phyloP scores from a whole-genome alignment of 2,329 filamentous ascomycete genomes.

The Aspergillus pseudotamarii region DNA sequence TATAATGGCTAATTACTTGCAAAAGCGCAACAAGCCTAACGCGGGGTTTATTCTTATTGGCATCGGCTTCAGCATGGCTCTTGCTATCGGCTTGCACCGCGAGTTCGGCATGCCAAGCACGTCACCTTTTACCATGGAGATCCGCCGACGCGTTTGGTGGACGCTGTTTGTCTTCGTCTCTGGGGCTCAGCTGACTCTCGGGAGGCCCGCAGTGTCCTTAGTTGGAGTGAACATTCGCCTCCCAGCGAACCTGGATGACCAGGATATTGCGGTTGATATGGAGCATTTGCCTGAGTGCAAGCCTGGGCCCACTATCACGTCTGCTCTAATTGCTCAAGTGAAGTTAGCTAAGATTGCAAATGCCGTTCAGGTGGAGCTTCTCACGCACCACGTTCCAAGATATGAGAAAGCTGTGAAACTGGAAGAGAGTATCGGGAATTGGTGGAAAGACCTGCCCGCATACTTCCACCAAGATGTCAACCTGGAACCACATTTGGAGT shows the following conservation, averaged over 20 bases:
- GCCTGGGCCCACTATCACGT: constrained; percentile 20
- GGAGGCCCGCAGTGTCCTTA: constrained; percentile 22
- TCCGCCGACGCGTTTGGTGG: constrained; percentile 25
- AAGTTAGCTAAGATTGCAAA: constrained; percentile 26
- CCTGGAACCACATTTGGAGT: constrained; percentile 20
- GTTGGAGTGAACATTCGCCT: constrained; percentile 23
- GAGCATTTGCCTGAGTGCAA: constrained; percentile 18
- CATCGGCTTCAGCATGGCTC: constrained; percentile 25
- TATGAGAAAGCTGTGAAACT: constrained; percentile 18
- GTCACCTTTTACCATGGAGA: constrained; percentile 24
- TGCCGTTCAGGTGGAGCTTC: constrained; percentile 23
- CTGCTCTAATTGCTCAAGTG: constrained; percentile 22
- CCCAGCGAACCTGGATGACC: constrained; percentile 22
- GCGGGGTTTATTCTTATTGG: constrained; percentile 23
- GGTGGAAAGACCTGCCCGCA: constrained; percentile 19
- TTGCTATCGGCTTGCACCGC: constrained; percentile 21
- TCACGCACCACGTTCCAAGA: constrained; percentile 22
- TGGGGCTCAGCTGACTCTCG: constrained; percentile 20
- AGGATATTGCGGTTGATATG: constrained; percentile 25
- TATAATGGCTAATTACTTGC: constrained; percentile 22
- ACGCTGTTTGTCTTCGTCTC: constrained; percentile 26
- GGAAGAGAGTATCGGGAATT: constrained; percentile 20
- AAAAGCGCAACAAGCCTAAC: constrained; percentile 26
- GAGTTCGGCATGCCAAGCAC: constrained; percentile 27
- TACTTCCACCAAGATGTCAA: constrained; percentile 15